phyloP scores from a whole-genome alignment of 1,284 basidiomycete species.

The Cutaneotrichosporon curvatum region DNA sequence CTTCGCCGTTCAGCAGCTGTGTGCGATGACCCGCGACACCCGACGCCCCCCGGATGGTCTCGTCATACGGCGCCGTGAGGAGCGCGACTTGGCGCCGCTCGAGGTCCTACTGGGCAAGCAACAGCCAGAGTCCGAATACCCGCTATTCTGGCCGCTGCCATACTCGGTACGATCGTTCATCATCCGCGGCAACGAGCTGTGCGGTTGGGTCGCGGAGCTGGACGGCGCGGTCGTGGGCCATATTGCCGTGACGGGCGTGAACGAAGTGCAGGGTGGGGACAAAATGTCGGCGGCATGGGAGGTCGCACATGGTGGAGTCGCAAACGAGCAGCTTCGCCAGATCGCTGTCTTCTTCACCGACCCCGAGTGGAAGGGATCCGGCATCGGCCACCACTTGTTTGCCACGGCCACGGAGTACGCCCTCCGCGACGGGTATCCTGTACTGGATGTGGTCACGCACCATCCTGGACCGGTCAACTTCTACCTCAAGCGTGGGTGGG shows the following conservation, averaged over 20 bases:
- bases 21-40: slow-evolving; percentile 19
- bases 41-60: not conserved
- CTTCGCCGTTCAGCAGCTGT: too few species aligned
- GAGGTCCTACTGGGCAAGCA: not conserved
- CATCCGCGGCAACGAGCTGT: not conserved
- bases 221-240: not conserved
- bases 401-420: not conserved
- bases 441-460: not conserved
- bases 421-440: not conserved
- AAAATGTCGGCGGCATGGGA: not conserved
- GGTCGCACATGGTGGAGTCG: not conserved
- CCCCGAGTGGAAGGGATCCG: not conserved
- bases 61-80: not conserved
- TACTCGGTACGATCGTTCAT: not conserved
- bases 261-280: not conserved
- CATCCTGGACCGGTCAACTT: not conserved
- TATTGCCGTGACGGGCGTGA: not conserved
- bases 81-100: not conserved
- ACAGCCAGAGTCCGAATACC: not conserved
- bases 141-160: not conserved
- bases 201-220: slow-evolving; percentile 1
- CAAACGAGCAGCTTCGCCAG: not conserved
- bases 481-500: not conserved
- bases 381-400: not conserved
- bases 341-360: slow-evolving; percentile 3